Evolutionary conservation across 148 eudicot species (phyloP).

Genomic region (Fagopyrum esculentum): DNA sequence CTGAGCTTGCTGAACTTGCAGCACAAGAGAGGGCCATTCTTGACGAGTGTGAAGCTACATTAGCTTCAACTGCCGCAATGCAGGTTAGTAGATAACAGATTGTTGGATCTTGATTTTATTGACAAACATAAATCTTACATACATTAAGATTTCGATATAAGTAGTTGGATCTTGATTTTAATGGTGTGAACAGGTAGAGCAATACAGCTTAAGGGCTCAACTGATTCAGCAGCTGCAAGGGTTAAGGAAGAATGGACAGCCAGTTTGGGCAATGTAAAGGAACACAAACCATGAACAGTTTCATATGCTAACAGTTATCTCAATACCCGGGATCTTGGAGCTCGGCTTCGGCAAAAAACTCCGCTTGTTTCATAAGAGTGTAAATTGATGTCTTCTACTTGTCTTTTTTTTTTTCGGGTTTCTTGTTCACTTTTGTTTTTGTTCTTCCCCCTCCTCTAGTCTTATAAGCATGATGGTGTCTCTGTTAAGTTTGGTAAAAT

Average conservation of each 20-base stretch:
- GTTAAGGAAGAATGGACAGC: constrained; percentile 28
- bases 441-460: background rate
- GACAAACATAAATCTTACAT: background rate
- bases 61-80: constrained; percentile 62
- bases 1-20: constrained; percentile 71
- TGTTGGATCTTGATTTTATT: background rate
- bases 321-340: background rate
- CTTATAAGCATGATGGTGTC: constrained; percentile 6
- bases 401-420: background rate
- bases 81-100: constrained; percentile 43
- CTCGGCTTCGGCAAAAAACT: background rate
- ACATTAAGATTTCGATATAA: too few relatives aligned
- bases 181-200: constrained; percentile 37
- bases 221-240: constrained; percentile 53
- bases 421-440: too few relatives aligned
- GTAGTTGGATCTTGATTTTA: background rate
- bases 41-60: constrained; percentile 64
- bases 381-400: constrained; percentile 3
- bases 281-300: constrained; percentile 7
- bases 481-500: background rate
- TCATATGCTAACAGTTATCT: constrained; percentile 4
- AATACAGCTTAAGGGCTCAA: constrained; percentile 64
- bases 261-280: constrained; percentile 11
- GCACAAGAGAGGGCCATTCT: constrained; percentile 74
- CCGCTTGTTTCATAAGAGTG: constrained; percentile 9